Base-by-base conservation (phyloP, 169 alveolate genomes). In the Cryptosporidium baileyi region DNA sequence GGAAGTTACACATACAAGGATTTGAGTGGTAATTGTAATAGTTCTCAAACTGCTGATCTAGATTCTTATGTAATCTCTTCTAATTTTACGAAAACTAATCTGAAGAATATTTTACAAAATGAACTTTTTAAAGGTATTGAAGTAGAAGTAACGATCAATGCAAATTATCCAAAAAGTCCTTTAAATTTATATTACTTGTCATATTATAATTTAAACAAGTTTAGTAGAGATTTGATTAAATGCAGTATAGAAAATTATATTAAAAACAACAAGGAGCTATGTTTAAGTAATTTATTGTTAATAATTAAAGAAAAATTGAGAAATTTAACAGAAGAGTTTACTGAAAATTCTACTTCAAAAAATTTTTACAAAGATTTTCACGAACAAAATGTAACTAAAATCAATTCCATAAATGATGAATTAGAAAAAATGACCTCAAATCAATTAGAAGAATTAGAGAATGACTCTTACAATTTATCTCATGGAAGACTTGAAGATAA, bases 401-500 rank as follows among this genome's bases (percentile, higher is more conserved):
- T n/a, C n/a, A 7, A 30, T 34, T 5, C n/a, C 11, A 24, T 24
- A 17, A 5, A 28, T 57, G 63, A 57, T 5, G 28, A 57, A 1
- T 57, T 5, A 5, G 45, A 57, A 13, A 28, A 19, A 57, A 28
- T 15, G 13, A 28, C 0, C 7, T 57, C 7, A 17, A 13, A 5
- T 28, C 63, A 57, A 17, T 5, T 28, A 6, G 30, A 28, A 13
- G 44, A 49, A n/a, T 28, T 32, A 22, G 81, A 65, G 32, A 30
- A 32, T 47, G 38, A n/a, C 5, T 34, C 43, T 9, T 63, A 63
- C 43, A 47, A 34, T 24, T 30, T 65, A 44, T 65, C 74, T 54
- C 36, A 51, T 32, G 49, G 52, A 17, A 74, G 85, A 57, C 54
- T 74, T 17, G 85, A 74, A 28, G 67, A 74, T 24, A 57, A 93